Evolutionary conservation across 805 yeast genomes (phyloP).

Genomic region (Wickerhamiella cacticola): DNA sequence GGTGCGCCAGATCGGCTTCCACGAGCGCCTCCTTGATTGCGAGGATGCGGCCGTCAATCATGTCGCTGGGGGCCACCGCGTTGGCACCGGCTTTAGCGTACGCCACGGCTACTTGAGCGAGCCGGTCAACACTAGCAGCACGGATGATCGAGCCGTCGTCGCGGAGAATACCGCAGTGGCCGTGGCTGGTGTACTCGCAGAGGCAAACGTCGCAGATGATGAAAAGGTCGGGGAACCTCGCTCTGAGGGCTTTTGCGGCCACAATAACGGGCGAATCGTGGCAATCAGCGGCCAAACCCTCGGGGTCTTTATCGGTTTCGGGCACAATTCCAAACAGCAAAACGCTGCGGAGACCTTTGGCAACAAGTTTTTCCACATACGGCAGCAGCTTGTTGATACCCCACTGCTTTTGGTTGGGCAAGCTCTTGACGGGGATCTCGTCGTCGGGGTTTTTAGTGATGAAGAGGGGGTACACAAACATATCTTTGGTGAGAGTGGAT

Average conservation of each 20-base stretch:
- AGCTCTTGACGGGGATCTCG: constrained; percentile 55
- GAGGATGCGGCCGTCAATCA: constrained; percentile 88
- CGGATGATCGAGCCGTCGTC: constrained; percentile 76
- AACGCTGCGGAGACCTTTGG: constrained; percentile 74
- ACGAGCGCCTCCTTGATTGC: constrained; percentile 82
- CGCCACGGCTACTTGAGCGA: constrained; percentile 89
- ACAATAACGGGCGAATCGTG: constrained; percentile 90
- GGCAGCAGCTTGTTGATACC: constrained; percentile 72
- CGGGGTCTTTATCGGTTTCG: constrained; percentile 62
- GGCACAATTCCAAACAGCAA: constrained; percentile 81
- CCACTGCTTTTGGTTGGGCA: constrained; percentile 80
- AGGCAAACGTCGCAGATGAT: constrained; percentile 91
- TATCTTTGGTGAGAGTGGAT: constrained; percentile 67
- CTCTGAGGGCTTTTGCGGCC: constrained; percentile 53
- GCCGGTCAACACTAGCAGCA: constrained; percentile 58
- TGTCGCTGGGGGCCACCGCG: constrained; percentile 93
- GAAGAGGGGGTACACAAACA: constrained; percentile 89
- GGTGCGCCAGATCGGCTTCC: constrained; percentile 71
- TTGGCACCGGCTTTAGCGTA: constrained; percentile 94
- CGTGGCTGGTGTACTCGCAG: constrained; percentile 93
- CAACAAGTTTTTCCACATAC: constrained; percentile 55
- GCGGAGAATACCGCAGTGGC: constrained; percentile 89
- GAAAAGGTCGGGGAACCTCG: constrained; percentile 67
- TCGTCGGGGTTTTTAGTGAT: constrained; percentile 73
- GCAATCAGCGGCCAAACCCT: constrained; percentile 87